Conservation (phyloP, 129 eudicot species). For the sunflower (Helianthus annuus) region DNA sequence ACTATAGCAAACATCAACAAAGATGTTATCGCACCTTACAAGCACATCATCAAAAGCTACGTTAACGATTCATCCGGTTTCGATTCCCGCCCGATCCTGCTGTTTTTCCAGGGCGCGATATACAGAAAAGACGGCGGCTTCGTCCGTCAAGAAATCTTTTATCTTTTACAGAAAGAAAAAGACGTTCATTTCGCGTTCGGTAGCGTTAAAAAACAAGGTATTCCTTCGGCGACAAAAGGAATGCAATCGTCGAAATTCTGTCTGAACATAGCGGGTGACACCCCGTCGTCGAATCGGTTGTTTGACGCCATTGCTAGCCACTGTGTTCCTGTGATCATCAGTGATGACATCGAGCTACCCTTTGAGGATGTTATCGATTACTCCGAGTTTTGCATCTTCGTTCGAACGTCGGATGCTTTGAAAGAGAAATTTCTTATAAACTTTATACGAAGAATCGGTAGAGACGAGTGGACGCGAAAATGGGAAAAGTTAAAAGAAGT, state of each 20-base stretch:
- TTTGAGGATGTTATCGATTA: constrained; percentile 85
- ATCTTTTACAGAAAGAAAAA: constrained; percentile 69
- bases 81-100: constrained; percentile 77
- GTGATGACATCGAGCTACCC: constrained; percentile 90
- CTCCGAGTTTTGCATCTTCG: constrained; percentile 73
- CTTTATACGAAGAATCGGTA: constrained; percentile 53
- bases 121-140: constrained; percentile 91
- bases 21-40: constrained; percentile 94
- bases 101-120: constrained; percentile 89
- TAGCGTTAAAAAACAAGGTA: constrained; percentile 62
- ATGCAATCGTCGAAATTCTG: constrained; percentile 90
- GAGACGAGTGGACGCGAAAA: constrained; percentile 79
- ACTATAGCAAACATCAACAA: constrained; percentile 80
- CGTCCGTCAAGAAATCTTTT: constrained; percentile 73
- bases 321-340: constrained; percentile 85
- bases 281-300: constrained; percentile 91
- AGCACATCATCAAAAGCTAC: constrained; percentile 58
- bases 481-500: constrained; percentile 75
- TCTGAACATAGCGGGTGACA: constrained; percentile 93
- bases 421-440: constrained; percentile 59
- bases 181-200: constrained; percentile 89
- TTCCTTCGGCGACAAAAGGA: constrained; percentile 61
- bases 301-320: constrained; percentile 94
- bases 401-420: constrained; percentile 69
- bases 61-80: constrained; percentile 56